Percentiles rank a stretch among this genome's conserved stretches.
Evolutionary conservation across 441 rosid genomes (phyloP).

Genomic region (Adansonia grandidieri): DNA sequence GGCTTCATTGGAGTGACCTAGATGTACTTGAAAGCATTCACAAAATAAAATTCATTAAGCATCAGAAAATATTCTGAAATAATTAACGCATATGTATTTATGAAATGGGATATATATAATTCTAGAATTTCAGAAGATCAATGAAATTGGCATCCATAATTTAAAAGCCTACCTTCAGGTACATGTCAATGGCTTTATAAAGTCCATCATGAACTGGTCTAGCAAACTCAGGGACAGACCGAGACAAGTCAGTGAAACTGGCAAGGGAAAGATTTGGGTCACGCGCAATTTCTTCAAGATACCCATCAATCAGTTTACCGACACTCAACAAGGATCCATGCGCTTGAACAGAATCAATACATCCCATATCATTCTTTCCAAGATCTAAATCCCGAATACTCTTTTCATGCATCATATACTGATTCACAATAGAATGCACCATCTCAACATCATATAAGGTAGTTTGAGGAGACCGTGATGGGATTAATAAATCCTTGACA

Average conservation of each 20-base stretch:
- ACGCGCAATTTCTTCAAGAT: conserved; percentile 60
- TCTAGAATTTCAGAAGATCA: background rate
- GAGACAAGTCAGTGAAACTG: conserved; percentile 63
- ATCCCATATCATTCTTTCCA: conserved; percentile 42
- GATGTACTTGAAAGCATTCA: background rate
- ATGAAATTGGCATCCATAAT: background rate
- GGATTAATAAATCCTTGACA: conserved; percentile 68
- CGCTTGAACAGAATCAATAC: conserved; percentile 50
- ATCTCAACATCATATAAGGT: conserved; percentile 72
- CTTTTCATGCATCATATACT: conserved; percentile 51
- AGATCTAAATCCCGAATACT: conserved; percentile 38
- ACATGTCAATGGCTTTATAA: conserved; percentile 84
- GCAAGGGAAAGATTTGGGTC: conserved; percentile 53
- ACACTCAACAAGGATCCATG: conserved; percentile 58
- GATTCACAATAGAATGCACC: conserved; percentile 61
- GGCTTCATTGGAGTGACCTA: background rate
- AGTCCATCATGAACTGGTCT: conserved; percentile 82
- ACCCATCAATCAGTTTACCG: conserved; percentile 74
- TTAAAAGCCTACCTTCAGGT: conserved; percentile 64
- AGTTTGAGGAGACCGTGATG: conserved; percentile 50
- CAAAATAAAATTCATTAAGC: background rate
- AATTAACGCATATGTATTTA: background rate
- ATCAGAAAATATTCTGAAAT: background rate
- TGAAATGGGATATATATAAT: background rate
- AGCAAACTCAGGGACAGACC: conserved; percentile 64